phyloP scores from a whole-genome alignment of 306 rosid species.

The Quercus robur region DNA sequence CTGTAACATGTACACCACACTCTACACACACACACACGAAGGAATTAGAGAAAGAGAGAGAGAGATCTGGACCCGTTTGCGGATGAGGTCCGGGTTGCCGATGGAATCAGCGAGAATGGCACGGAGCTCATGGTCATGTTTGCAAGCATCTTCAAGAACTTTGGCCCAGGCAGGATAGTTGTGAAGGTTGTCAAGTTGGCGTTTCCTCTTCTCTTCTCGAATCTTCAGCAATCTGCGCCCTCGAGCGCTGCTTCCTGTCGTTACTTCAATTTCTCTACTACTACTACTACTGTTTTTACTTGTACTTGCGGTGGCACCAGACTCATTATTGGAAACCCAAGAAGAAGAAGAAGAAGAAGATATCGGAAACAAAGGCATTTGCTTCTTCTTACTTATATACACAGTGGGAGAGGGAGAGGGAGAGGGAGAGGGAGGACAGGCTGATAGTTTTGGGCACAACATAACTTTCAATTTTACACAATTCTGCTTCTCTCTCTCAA shows the following conservation, averaged over 20 bases:
- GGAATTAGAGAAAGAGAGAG: too few relatives aligned
- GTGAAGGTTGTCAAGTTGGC: slow-evolving; percentile 63
- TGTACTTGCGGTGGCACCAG: neutral
- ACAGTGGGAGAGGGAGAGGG: neutral
- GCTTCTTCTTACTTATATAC: neutral
- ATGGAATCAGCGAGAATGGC: slow-evolving; percentile 85
- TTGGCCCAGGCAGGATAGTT: slow-evolving; percentile 92
- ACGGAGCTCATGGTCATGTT: slow-evolving; percentile 73
- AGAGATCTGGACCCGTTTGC: slow-evolving; percentile 44
- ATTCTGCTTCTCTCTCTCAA: too few relatives aligned
- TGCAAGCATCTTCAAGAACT: slow-evolving; percentile 82
- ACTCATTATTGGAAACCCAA: neutral
- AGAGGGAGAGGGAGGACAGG: neutral
- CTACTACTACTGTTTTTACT: too few relatives aligned
- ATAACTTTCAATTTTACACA: too few relatives aligned
- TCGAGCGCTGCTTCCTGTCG: slow-evolving; percentile 85
- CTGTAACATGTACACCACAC: slow-evolving; percentile 32
- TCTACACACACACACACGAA: too few relatives aligned
- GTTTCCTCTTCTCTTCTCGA: slow-evolving; percentile 76
- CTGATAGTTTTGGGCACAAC: neutral
- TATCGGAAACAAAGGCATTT: neutral
- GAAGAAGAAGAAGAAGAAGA: neutral
- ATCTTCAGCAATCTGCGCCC: slow-evolving; percentile 73
- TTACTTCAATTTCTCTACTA: slow-evolving; percentile 14
- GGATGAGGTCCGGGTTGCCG: slow-evolving; percentile 88